Evolutionary conservation across 306 rosid genomes (phyloP).

Genomic region (Nissolia schottii): DNA sequence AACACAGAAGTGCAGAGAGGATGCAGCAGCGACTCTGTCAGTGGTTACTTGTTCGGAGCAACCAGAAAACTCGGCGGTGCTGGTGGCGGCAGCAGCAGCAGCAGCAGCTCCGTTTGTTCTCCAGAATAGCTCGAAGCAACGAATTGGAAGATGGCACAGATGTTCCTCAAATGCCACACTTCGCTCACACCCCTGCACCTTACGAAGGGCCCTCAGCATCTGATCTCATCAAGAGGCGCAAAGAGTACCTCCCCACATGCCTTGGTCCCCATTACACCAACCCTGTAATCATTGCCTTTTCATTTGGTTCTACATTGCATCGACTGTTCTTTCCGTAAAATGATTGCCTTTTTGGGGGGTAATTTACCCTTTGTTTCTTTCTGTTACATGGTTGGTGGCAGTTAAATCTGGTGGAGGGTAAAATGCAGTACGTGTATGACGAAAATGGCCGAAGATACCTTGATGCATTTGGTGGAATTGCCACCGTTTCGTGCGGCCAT

Average conservation of each 20-base stretch:
- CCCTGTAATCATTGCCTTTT: conserved; percentile 37
- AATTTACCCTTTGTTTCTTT: background rate
- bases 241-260: conserved; percentile 29
- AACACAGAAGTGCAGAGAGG: too few relatives aligned
- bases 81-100: too few relatives aligned
- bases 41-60: background rate
- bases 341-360: background rate
- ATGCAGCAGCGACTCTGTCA: conserved; percentile 9
- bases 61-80: conserved; percentile 2
- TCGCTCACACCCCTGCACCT: conserved; percentile 35
- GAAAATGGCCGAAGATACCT: conserved; percentile 43
- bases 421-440: conserved; percentile 48
- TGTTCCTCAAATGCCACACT: conserved; percentile 39
- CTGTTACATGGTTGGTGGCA: background rate
- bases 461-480: conserved; percentile 49
- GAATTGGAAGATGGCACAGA: background rate
- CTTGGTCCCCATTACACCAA: conserved; percentile 20
- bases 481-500: conserved; percentile 49
- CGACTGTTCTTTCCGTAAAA: background rate
- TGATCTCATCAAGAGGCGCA: conserved; percentile 36
- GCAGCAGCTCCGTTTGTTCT: conserved; percentile 10
- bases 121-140: conserved; percentile 17
- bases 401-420: conserved; percentile 52
- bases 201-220: conserved; percentile 40
- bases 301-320: background rate